Evolutionary conservation across 192 early-diverging fungal genomes (phyloP), one percentile per base, ranked within the genome.

Genomic region (Podila clonocystis): DNA sequence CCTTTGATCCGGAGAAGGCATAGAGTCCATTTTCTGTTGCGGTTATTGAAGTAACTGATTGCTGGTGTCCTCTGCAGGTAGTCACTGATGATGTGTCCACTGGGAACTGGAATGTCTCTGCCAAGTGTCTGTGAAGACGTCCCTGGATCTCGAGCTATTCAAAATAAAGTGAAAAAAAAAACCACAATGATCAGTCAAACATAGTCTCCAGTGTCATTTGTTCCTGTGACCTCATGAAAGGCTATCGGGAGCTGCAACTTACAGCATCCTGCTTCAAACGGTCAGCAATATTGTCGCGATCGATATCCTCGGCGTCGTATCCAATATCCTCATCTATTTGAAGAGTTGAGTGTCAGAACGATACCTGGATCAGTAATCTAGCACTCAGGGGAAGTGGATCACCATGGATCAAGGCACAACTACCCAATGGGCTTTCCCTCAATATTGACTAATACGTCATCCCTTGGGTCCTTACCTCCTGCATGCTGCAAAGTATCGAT

Each of bases 1-100:
- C 98, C 86, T 99, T 99, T 31, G 93, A 94, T 5, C 90, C 94
- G 49, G 95, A 93, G 79, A 94, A 99, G 36, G 96, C 86, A 68
- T 84, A 88, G 34, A 83, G 75, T 34, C 91, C 86, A 62, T 88
- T 74, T 28, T 93, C 91, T 28, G 92, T 86, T 9, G 95, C 69
- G 6, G 92, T 92, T 13, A 97, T 86, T n/a, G 89, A 87, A 11
- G 97, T 98, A 4, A 97, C 86, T n/a, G 96, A 67, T 34, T 95
- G 84, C 52, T 91, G 84, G 75, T 96, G 95, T 5, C 91, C 92
- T 57, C 84, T 77, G 61, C 83, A 85, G 57, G 86, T 92, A 30
- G 65, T 79, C 48, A 64, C 50, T 17, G 70, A 70, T 26, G 68
- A 62, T 64, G 66, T n/a, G 38, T 85, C 74, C 22, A 89, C 67